Percentiles rank a stretch among this genome's conserved stretches.
phyloP scores from a whole-genome alignment of 805 yeast species.

The Saturnispora diversa region DNA sequence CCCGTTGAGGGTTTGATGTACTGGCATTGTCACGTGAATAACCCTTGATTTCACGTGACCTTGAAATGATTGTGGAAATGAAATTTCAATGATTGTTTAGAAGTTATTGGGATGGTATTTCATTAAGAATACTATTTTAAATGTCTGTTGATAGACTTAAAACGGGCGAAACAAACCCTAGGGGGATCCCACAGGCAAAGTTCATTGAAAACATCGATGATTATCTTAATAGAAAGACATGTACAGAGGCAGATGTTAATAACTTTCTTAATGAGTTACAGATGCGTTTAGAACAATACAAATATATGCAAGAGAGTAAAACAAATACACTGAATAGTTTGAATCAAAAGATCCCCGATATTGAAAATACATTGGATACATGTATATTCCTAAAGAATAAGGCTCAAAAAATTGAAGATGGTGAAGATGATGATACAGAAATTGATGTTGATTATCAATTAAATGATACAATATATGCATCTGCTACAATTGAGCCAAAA shows the following conservation, averaged over 20 bases:
- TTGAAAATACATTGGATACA: conserved; percentile 72
- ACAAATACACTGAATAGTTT: conserved; percentile 43
- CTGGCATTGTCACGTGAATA: not conserved
- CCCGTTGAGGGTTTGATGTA: not conserved
- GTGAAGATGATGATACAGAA: conserved; percentile 34
- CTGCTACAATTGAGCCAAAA: conserved; percentile 61
- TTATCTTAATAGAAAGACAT: conserved; percentile 42
- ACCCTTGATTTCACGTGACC: not conserved
- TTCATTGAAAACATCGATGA: conserved; percentile 80
- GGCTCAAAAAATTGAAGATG: conserved; percentile 30
- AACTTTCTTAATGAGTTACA: conserved; percentile 66
- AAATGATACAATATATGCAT: conserved; percentile 86
- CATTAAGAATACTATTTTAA: no score
- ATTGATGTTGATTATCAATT: conserved; percentile 68
- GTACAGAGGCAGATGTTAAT: conserved; percentile 29
- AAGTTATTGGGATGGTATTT: no score
- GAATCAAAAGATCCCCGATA: conserved; percentile 79
- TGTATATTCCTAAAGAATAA: conserved; percentile 51
- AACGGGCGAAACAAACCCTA: conserved; percentile 62
- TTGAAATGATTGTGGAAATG: not conserved
- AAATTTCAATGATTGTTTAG: conserved; percentile 5
- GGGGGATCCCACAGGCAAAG: conserved; percentile 97
- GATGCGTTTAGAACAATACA: conserved; percentile 82
- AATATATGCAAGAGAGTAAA: conserved; percentile 68
- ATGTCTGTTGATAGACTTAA: conserved; percentile 28